Base-by-base conservation (phyloP, 2,329 filamentous ascomycete species). In the Diaporthe capsici region DNA sequence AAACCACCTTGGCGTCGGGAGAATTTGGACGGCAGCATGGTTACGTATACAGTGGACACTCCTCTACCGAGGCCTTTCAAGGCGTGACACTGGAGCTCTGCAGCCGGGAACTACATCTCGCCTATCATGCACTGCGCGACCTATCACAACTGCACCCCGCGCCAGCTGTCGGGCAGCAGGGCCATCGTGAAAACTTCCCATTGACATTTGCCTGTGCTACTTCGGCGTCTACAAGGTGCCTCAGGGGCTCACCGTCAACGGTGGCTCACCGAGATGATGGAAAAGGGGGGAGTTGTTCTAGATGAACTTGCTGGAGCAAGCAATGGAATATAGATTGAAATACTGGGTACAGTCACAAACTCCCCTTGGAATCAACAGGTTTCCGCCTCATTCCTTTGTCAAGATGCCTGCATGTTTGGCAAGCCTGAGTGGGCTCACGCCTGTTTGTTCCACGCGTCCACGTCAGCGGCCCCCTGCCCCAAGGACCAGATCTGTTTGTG, bases 291-390 rank as follows among this genome's bases (percentile, higher is more conserved):
- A 39, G 47, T 17, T 15, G 8, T 13, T 17, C 15, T 13, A 70
- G 49, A 70, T 70, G 65, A 70, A 31, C 15, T 25, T 31, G 65
- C 65, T 70, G 65, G 65, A 70, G 65, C 65, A 70, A 55, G 49
- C n/a, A 70, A 42, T 55, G n/a, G 37, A 65, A 70, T 70, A 70
- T 70, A 53, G 65, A 70, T 70, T 70, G 65, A 55, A 70, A 70
- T 39, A 70, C 47, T 70, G 65, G 65, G 65, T 55, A 53, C 47
- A 3, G 9, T 6, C 4, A 55, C 34, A 55, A n/a, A 34, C 65
- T 42, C 49, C n/a, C 49, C 34, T 55, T 13, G 49, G 25, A 55
- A 22, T 13, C 31, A 70, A 28, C 22, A 70, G n/a, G 47, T 55
- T 42, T n/a, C 31, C 47, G n/a, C 49, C 65, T 42, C 65, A 42